Evolutionary conservation across 2,329 filamentous ascomycete genomes (phyloP), one percentile per base, ranked within the genome.

Genomic region (Phialemoniopsis sp.): DNA sequence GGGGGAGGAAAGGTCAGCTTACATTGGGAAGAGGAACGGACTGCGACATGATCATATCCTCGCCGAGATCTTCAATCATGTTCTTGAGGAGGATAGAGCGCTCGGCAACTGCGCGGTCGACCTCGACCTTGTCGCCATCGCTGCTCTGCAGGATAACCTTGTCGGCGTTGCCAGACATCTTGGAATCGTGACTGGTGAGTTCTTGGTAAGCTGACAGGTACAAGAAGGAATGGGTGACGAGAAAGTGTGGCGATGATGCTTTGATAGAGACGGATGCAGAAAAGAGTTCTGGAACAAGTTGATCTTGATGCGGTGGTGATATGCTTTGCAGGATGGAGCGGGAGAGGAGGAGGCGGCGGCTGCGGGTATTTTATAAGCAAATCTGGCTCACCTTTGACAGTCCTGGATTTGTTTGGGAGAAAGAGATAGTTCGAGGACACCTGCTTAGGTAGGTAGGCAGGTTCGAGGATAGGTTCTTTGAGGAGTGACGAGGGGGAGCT

Each of bases 51-150:
- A 76, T 63, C 16, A 60, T 58, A 52, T 76, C 64, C 17, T 85
- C 82, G 50, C 89, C 89, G 35, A 97, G 70, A 70, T 98, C 93
- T 59, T 95, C 90, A 34, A 98, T 78, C 85, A 98, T 85, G 75
- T 97, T 95, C 81, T 95, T 96, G 73, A 98, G 94, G 38, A 98
- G 76, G 56, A 96, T 81, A 4, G 89, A 95, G 50, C 91, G 87
- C 72, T 95, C 89, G 32, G 87, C 89, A 45, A 97, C 87, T 29
- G 79, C 73, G 48, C 88, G 87, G 48, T 95, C 89, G 39, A 75
- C 66, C 48, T 64, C 60, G 37, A 78, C 67, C 19, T 57, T 52
- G 34, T 65, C 63, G 41, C 54, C 59, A 47, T 79, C 75, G 51
- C 76, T 77, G 64, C 72, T 76, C 49, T 62, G 55, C 21, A 79